A percentile compares a stretch with the other conserved stretches of the same genome.
Evolutionary conservation across 192 early-diverging fungal species (phyloP).

Genomic region (Coemansia furcata): DNA sequence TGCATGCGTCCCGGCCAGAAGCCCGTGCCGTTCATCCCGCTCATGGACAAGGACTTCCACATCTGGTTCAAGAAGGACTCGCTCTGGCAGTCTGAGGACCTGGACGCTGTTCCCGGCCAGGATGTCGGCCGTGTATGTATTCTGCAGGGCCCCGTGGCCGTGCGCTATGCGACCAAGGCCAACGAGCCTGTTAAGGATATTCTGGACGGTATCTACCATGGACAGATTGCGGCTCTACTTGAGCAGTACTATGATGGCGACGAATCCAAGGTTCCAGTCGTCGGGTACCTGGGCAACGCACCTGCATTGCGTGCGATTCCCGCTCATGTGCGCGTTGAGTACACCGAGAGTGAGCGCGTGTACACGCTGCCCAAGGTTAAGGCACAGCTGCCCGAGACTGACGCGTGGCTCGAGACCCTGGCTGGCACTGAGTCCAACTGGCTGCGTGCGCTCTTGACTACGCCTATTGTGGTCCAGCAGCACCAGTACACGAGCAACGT

Average conservation of each 20-base stretch:
- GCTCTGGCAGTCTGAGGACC: constrained; percentile 85
- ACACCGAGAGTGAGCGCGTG: not conserved
- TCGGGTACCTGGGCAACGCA: constrained; percentile 65
- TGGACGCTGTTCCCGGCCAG: constrained; percentile 78
- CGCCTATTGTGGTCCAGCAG: constrained; percentile 72
- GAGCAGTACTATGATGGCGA: constrained; percentile 67
- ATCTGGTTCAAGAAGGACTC: constrained; percentile 92
- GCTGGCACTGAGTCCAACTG: constrained; percentile 69
- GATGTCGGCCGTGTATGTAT: constrained; percentile 81
- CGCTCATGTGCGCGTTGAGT: not conserved
- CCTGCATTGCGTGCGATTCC: not conserved
- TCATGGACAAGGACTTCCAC: constrained; percentile 88
- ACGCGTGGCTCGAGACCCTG: constrained; percentile 66
- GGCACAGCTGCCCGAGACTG: constrained; percentile 7
- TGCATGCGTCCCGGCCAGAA: constrained; percentile 61
- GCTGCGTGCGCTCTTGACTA: constrained; percentile 78
- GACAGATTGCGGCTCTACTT: constrained; percentile 74
- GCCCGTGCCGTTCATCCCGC: constrained; percentile 89
- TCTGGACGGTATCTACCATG: constrained; percentile 78
- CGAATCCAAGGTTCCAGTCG: constrained; percentile 61
- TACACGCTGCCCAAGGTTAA: constrained; percentile 1
- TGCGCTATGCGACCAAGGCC: constrained; percentile 63
- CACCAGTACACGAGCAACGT: constrained; percentile 61
- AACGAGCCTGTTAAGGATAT: constrained; percentile 87
- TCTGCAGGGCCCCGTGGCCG: constrained; percentile 87